These are phyloP conservation scores for Albizia julibrissin DNA, from an alignment of 306 rosid species.

Conservation along the genomic window DNA sequence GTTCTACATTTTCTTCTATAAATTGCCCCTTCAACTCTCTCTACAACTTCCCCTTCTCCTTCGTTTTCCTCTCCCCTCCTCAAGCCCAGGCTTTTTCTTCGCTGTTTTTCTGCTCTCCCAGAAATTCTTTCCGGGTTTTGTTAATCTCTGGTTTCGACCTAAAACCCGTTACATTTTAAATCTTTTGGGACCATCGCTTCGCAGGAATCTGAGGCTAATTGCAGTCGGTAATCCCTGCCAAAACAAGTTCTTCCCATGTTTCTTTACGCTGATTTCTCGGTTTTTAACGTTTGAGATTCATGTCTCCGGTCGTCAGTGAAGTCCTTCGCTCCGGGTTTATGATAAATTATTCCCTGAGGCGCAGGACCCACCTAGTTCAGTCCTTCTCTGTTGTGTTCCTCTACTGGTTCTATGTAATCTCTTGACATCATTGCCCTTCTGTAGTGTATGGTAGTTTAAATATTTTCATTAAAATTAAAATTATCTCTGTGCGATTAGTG, in stretches of 20 bases:
- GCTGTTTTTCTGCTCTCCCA: not conserved
- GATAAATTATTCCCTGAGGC: constrained; percentile 75
- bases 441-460: constrained; percentile 14
- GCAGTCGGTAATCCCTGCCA: not conserved
- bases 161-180: not conserved
- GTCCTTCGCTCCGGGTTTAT: constrained; percentile 79
- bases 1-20: constrained; percentile 46
- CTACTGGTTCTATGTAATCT: constrained; percentile 84
- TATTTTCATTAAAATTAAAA: not conserved
- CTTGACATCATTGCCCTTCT: not conserved
- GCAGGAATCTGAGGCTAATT: constrained; percentile 25
- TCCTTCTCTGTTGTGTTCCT: constrained; percentile 92
- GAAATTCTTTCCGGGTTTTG: not conserved
- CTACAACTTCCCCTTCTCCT: constrained; percentile 38
- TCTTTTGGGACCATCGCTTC: not conserved
- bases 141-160: not conserved
- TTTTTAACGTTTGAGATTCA: constrained; percentile 54
- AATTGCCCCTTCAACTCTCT: constrained; percentile 32
- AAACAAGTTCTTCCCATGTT: not conserved
- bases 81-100: not conserved
- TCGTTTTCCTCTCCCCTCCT: not conserved
- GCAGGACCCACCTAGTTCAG: constrained; percentile 88
- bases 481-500: not conserved
- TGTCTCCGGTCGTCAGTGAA: constrained; percentile 86
- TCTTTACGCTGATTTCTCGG: constrained; percentile 37